A percentile compares a stretch with the other conserved stretches of the same genome.
Evolutionary conservation across 257 asterid genomes (phyloP).

Genomic region (Ballota nigra): DNA sequence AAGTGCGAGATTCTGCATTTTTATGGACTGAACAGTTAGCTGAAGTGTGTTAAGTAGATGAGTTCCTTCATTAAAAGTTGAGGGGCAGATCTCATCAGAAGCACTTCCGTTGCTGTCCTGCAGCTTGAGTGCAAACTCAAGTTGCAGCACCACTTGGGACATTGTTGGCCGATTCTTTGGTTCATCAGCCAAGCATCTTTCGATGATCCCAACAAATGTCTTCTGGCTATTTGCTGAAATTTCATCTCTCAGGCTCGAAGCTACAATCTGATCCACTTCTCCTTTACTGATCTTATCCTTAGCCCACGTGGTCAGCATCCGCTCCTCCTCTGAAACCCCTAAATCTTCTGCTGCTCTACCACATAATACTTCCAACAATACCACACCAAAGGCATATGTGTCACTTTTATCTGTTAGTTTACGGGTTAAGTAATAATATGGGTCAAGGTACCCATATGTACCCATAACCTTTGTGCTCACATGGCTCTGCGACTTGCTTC

Average conservation of each 20-base stretch:
- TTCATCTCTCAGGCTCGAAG: slow-evolving; percentile 28
- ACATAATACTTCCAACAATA: slow-evolving; percentile 50
- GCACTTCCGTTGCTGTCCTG: too few species aligned
- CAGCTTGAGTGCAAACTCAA: too few species aligned
- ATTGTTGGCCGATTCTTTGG: slow-evolving; percentile 52
- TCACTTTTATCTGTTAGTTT: slow-evolving; percentile 44
- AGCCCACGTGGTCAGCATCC: slow-evolving; percentile 21
- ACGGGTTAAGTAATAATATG: slow-evolving; percentile 32
- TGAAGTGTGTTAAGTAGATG: too few species aligned
- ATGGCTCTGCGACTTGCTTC: slow-evolving; percentile 34
- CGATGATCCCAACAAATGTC: slow-evolving; percentile 36
- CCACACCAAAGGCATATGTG: slow-evolving; percentile 37
- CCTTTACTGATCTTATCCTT: slow-evolving; percentile 29
- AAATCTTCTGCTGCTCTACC: slow-evolving; percentile 47
- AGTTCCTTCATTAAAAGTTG: neutral
- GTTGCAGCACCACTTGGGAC: slow-evolving; percentile 22
- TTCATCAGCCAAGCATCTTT: slow-evolving; percentile 39
- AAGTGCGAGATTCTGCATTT: neutral
- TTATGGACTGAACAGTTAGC: too few species aligned
- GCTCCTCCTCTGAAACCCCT: slow-evolving; percentile 32
- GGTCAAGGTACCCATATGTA: slow-evolving; percentile 53
- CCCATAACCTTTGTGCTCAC: slow-evolving; percentile 49
- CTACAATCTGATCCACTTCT: slow-evolving; percentile 40
- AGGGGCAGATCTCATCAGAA: too few species aligned
- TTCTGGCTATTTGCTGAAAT: slow-evolving; percentile 38